Evolutionary conservation across 176 grass and related monocot species (phyloP), one percentile per base, ranked within the genome.

Genomic region (Aegilops umbellulata): DNA sequence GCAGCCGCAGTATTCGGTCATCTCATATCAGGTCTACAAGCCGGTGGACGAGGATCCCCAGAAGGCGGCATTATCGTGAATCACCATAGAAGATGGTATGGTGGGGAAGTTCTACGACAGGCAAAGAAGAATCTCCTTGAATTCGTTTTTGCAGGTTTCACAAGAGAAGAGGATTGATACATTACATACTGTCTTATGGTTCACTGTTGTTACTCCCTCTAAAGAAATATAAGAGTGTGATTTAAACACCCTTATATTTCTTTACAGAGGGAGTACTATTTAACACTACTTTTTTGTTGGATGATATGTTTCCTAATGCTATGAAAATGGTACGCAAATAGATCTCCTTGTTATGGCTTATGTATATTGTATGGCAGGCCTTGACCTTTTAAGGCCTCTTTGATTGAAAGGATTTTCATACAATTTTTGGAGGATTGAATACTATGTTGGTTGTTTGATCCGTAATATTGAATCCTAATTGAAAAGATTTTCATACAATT

Each of bases 11-110:
- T 83, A 47, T 92, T 92, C 24, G 47, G n/a, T 72, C 65, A 65
- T 83, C 74, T 84, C 78, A 70, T 88, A 65, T 86, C 81, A 93
- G 91, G 58, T 88, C 69, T 76, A 78, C 80, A 90, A 83, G 69
- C 26, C 80, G 81, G 85, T 80, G 82, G 88, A 87, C 67, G 79
- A 86, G n/a, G 69, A 88, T 60, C 74, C 46, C 85, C 80, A 80
- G 78, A 69, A 64, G 76, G 51, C 73, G 13, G 65, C 26, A 74
- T 77, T 73, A 32, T 84, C 41, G 57, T 83, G 83, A 57, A 66
- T 71, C 85, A 79, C 63, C 62, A 85, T 85, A 55, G 76, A 84
- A 87, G 73, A 90, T 94, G 92, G 92, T 92, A 94, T 86, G 90
- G 73, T 85, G 81, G 88, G 86, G 78, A 81, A 26, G 69, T 76